Percentiles rank a stretch among this genome's conserved stretches.
Conservation (phyloP, 805 yeast species). For the Cyberlindnera veronae region DNA sequence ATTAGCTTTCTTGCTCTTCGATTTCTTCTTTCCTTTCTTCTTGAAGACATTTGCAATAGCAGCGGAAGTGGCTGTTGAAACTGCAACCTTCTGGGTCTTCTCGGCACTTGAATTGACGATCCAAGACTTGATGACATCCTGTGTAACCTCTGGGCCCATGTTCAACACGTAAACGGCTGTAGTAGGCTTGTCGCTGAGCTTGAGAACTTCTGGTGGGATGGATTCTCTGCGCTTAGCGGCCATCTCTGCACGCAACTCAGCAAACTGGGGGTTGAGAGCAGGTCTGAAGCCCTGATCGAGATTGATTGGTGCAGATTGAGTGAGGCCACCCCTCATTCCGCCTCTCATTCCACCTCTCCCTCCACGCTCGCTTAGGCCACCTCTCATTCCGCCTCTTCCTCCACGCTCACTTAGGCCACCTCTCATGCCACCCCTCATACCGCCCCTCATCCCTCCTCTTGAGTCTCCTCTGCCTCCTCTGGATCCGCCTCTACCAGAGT, state of each 20-base stretch:
- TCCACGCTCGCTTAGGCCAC: not conserved
- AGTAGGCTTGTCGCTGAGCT: constrained; percentile 12
- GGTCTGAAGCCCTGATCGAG: not conserved
- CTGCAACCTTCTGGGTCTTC: not conserved
- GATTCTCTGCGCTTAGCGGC: constrained; percentile 5
- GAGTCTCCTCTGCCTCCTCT: not conserved
- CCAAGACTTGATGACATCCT: constrained; percentile 17
- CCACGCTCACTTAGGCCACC: not conserved
- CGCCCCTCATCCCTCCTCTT: constrained; percentile 1
- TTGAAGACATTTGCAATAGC: not conserved
- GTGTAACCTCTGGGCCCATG: constrained; percentile 13
- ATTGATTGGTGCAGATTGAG: too few relatives aligned
- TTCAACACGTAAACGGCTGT: constrained; percentile 17
- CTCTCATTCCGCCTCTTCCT: constrained; percentile 1
- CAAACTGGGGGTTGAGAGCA: not conserved
- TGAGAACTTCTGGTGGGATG: constrained; percentile 11
- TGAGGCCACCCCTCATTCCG: not conserved
- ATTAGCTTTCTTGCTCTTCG: not conserved
- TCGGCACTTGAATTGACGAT: constrained; percentile 3
- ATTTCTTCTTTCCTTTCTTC: constrained; percentile 1
- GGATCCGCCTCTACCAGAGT: not conserved
- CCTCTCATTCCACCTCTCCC: not conserved
- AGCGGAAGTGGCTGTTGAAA: not conserved
- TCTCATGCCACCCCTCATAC: not conserved
- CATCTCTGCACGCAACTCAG: not conserved